A percentile compares a stretch with the other conserved stretches of the same genome.
Evolutionary conservation across 2,329 filamentous ascomycete genomes (phyloP).

Genomic region (Cercospora sesami): DNA sequence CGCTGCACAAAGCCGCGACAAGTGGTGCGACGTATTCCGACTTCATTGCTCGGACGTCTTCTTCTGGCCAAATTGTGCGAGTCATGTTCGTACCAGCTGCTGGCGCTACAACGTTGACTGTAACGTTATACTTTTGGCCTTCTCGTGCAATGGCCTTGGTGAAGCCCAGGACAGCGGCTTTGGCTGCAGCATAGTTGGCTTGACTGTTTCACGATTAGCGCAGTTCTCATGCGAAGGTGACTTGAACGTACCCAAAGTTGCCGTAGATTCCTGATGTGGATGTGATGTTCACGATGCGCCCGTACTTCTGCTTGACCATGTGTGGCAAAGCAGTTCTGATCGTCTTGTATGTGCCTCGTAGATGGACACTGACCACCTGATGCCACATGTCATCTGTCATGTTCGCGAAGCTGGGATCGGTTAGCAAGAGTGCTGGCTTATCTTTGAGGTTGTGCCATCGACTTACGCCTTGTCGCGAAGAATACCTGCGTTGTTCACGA

Average conservation of each 20-base stretch:
- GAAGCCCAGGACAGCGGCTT: constrained; percentile 80
- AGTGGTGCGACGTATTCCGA: constrained; percentile 94
- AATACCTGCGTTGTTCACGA: constrained; percentile 82
- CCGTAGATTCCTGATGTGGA: constrained; percentile 96
- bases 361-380: constrained; percentile 83
- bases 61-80: constrained; percentile 85
- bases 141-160: constrained; percentile 87
- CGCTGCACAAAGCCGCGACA: constrained; percentile 78
- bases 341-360: constrained; percentile 90
- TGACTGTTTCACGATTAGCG: constrained; percentile 58
- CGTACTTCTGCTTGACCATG: constrained; percentile 97
- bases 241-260: constrained; percentile 93
- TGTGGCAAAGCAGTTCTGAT: constrained; percentile 96
- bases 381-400: constrained; percentile 95
- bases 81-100: constrained; percentile 96
- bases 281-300: constrained; percentile 91
- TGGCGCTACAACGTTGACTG: constrained; percentile 92
- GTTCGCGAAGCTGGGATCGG: constrained; percentile 65
- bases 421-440: neutral
- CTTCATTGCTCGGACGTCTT: constrained; percentile 96
- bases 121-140: constrained; percentile 94
- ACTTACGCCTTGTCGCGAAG: constrained; percentile 82
- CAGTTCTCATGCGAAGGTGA: constrained; percentile 92
- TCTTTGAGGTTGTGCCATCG: no score
- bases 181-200: constrained; percentile 61